Base-by-base conservation (phyloP, 805 yeast genomes). In the Starmerella gropengiesseri region DNA sequence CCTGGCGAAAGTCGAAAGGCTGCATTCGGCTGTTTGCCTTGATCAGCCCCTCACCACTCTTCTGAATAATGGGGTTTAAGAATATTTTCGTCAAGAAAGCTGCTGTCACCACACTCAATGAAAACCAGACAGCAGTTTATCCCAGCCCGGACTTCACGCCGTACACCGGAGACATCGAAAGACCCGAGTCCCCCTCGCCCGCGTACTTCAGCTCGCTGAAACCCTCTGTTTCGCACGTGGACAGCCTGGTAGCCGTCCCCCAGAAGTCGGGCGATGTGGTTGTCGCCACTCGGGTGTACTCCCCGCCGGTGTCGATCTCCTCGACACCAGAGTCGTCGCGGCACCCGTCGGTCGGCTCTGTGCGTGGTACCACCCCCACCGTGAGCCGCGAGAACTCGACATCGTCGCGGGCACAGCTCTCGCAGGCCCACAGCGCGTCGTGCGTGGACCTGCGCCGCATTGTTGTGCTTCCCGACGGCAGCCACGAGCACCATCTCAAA, bases 401-500 rank as follows among this genome's bases (percentile, higher is more conserved):
- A 11, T 26, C 47, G 18, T 34, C 37, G n/a, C n/a, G n/a, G n/a
- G n/a, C n/a, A n/a, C n/a, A 41, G 45, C 27, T 42, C 45, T 5
- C 4, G 20, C 16, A 29, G n/a, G n/a, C n/a, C n/a, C n/a, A n/a
- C n/a, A n/a, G n/a, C n/a, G n/a, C n/a, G n/a, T 12, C 9, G 41
- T 30, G 11, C 14, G n/a, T n/a, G 12, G n/a, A 36, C 23, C 25
- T 40, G 30, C 13, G 41, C 12, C 52, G 65, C 25, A 45, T 60
- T 28, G 41, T 46, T 20, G 39, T 54, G 14, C 42, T 43, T 22
- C 56, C 53, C 4, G 79, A 78, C 51, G 93, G 94, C 4, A 50
- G 64, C 11, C 98, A 89, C 60, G 83, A 74, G 55, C 98, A 89
- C 61, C 76, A 75, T 57, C 66, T 89, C 46, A 71, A 75, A 46